Evolutionary conservation across 768 basidiomycete genomes (phyloP).

Genomic region (Suillus spraguei): DNA sequence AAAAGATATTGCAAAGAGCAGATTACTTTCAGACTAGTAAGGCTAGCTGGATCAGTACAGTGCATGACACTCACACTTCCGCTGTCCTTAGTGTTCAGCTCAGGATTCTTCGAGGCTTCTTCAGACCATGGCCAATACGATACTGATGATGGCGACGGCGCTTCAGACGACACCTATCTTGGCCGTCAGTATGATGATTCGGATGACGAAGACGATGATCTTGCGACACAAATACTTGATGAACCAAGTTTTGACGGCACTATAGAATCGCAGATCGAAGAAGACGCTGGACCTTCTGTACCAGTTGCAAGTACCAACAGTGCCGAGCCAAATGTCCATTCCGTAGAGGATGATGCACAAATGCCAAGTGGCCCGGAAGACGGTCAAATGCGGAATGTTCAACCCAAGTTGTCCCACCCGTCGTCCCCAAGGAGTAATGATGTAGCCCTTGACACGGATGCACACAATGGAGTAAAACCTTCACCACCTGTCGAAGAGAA

Average conservation of each 20-base stretch:
- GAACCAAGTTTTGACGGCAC: slow-evolving; percentile 33
- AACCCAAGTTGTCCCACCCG: slow-evolving; percentile 39
- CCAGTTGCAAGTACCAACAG: slow-evolving; percentile 6
- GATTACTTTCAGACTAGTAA: slow-evolving; percentile 81
- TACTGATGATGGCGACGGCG: slow-evolving; percentile 43
- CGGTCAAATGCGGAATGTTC: slow-evolving; percentile 30
- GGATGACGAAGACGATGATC: slow-evolving; percentile 54
- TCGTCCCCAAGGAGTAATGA: slow-evolving; percentile 39
- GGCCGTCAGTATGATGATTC: slow-evolving; percentile 48
- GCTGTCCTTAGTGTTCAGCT: slow-evolving; percentile 60
- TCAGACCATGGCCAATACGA: slow-evolving; percentile 29
- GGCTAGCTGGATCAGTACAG: slow-evolving; percentile 14
- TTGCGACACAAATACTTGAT: slow-evolving; percentile 35
- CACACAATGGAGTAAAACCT: slow-evolving; percentile 10
- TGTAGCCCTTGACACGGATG: slow-evolving; percentile 21
- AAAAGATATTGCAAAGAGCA: slow-evolving; percentile 64
- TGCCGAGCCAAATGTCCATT: slow-evolving; percentile 12
- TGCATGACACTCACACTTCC: not conserved
- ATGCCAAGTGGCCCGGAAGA: slow-evolving; percentile 7
- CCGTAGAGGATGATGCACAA: slow-evolving; percentile 8
- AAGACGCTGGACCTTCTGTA: slow-evolving; percentile 1
- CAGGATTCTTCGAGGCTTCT: slow-evolving; percentile 67
- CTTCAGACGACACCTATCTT: slow-evolving; percentile 50
- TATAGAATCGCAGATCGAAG: slow-evolving; percentile 23
- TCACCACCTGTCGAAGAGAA: slow-evolving; percentile 7